These are phyloP conservation scores for Sporobolomyces roseus DNA, from an alignment of 768 basidiomycete species.

Conservation along the genomic window DNA sequence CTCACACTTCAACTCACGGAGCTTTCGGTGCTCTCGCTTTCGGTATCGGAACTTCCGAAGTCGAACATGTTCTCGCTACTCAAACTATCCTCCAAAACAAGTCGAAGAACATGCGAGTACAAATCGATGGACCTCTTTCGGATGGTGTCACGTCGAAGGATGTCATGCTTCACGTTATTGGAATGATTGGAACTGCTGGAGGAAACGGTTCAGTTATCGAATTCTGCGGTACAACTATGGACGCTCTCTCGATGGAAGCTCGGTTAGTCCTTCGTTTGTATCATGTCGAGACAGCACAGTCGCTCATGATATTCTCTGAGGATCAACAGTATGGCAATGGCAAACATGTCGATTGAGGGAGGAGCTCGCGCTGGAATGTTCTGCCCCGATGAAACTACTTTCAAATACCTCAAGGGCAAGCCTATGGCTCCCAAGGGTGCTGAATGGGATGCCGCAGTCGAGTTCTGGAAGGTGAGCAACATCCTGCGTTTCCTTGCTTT, in stretches of 20 bases:
- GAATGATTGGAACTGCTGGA: constrained; percentile 86
- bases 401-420: constrained; percentile 72
- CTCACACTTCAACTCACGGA: constrained; percentile 88
- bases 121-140: constrained; percentile 72
- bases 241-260: constrained; percentile 66
- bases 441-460: constrained; percentile 79
- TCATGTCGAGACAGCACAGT: neutral
- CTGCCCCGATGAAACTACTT: constrained; percentile 81
- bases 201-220: constrained; percentile 89
- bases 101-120: constrained; percentile 87
- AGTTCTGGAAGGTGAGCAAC: constrained; percentile 62
- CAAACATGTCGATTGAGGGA: constrained; percentile 94
- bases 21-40: constrained; percentile 90
- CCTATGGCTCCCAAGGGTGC: constrained; percentile 71
- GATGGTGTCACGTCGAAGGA: constrained; percentile 86
- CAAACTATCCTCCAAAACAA: constrained; percentile 83
- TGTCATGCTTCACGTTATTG: constrained; percentile 84
- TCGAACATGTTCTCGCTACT: constrained; percentile 89
- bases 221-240: constrained; percentile 63
- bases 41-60: constrained; percentile 89
- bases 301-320: constrained; percentile 50
- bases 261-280: constrained; percentile 57
- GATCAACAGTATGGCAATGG: constrained; percentile 51
- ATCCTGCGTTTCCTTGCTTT: too few species aligned
- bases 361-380: constrained; percentile 88